These are phyloP conservation scores for Penicillium parvum DNA, from an alignment of 495 filamentous ascomycete species.

Conservation along the genomic window DNA sequence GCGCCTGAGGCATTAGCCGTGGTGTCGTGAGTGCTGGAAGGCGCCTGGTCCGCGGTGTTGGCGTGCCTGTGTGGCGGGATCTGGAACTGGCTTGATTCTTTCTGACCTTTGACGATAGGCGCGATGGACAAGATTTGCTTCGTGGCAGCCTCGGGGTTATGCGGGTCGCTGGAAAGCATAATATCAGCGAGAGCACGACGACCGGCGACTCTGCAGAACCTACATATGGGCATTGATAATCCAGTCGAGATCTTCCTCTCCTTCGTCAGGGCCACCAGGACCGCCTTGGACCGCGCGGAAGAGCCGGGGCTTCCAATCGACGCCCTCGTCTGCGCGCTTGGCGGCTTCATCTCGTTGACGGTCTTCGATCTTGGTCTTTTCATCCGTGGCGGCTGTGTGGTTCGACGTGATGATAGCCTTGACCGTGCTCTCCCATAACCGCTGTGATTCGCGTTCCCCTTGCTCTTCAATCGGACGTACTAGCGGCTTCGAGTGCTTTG, in stretches of 20 bases:
- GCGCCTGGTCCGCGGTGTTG: slow-evolving; percentile 6
- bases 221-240: slow-evolving; percentile 88
- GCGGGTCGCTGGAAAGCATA: slow-evolving; percentile 64
- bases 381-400: slow-evolving; percentile 86
- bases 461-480: slow-evolving; percentile 80
- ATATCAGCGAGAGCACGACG: not conserved
- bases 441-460: slow-evolving; percentile 84
- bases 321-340: slow-evolving; percentile 68
- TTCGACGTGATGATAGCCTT: slow-evolving; percentile 76
- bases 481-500: slow-evolving; percentile 70
- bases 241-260: slow-evolving; percentile 88
- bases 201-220: slow-evolving; percentile 22
- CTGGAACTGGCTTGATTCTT: slow-evolving; percentile 31
- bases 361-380: slow-evolving; percentile 93
- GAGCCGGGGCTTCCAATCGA: slow-evolving; percentile 84
- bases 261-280: slow-evolving; percentile 69
- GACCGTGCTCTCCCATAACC: slow-evolving; percentile 76
- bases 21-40: slow-evolving; percentile 5
- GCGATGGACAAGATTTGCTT: slow-evolving; percentile 84
- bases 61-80: slow-evolving; percentile 34
- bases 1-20: slow-evolving; percentile 24
- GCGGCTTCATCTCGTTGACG: slow-evolving; percentile 85
- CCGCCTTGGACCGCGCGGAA: slow-evolving; percentile 75
- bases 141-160: slow-evolving; percentile 66
- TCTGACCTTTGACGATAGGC: slow-evolving; percentile 77